Conservation (phyloP, 176 grass and related monocot genomes). For the Avena sativa region DNA sequence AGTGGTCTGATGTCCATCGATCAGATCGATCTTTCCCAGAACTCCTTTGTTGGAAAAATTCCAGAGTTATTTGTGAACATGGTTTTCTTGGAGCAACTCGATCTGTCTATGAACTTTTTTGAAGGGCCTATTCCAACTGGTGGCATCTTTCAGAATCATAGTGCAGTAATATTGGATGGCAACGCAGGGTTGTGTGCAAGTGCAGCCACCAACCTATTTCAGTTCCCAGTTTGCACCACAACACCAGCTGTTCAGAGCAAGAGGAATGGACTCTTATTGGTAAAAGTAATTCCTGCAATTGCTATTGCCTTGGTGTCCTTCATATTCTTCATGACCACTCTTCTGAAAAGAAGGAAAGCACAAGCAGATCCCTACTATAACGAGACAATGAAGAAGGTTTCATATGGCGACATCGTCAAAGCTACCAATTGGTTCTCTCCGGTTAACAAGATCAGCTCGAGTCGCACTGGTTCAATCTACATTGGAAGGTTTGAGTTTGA, state of each 20-base stretch:
- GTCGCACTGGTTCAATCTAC: constrained; percentile 23
- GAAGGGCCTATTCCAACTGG: background rate
- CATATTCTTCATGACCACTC: background rate
- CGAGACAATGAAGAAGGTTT: constrained; percentile 19
- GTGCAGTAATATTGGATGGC: background rate
- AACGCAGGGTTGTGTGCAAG: constrained; percentile 9
- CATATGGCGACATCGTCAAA: too few relatives aligned
- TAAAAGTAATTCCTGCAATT: constrained; percentile 13
- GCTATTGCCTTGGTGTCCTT: background rate
- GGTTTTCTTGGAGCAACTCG: background rate
- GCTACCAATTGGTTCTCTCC: too few relatives aligned
- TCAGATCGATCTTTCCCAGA: constrained; percentile 16
- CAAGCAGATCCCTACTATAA: background rate
- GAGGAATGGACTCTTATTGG: background rate
- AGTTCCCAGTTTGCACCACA: constrained; percentile 5
- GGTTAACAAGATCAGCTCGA: constrained; percentile 18
- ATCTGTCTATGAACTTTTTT: constrained; percentile 15
- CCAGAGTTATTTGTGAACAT: background rate
- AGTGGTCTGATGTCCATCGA: background rate
- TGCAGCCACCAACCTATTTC: background rate
- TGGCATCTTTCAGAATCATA: constrained; percentile 15
- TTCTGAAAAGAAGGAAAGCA: background rate
- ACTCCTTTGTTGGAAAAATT: background rate
- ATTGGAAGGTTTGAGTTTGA: constrained; percentile 44
- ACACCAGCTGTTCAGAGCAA: background rate